Conservation (phyloP, 2,329 filamentous ascomycete species). For the Juglanconis juglandina region DNA sequence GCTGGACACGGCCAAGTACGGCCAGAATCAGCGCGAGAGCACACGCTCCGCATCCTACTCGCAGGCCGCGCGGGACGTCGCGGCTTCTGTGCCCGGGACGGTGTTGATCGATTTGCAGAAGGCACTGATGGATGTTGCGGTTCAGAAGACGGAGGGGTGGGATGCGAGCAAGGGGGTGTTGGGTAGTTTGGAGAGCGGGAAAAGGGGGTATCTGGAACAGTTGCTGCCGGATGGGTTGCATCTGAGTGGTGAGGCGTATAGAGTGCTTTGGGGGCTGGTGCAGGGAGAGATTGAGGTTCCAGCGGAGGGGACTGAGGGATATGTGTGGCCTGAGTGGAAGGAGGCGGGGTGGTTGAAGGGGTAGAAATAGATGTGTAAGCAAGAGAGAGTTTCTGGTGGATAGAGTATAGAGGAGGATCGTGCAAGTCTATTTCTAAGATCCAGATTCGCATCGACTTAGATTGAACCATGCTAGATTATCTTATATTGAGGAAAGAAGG, state of each 20-base stretch:
- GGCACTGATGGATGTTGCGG: slow-evolving; percentile 70
- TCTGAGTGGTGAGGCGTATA: slow-evolving; percentile 52
- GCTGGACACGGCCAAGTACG: slow-evolving; percentile 36
- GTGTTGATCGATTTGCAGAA: slow-evolving; percentile 77
- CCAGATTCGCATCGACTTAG: too few species aligned
- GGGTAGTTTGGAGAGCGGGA: slow-evolving; percentile 49
- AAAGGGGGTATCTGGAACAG: slow-evolving; percentile 47
- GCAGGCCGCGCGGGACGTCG: slow-evolving; percentile 61
- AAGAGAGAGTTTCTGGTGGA: neutral
- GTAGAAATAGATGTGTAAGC: neutral
- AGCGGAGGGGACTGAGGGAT: slow-evolving; percentile 32
- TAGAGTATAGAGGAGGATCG: too few species aligned
- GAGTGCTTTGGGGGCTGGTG: slow-evolving; percentile 48
- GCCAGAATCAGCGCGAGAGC: slow-evolving; percentile 35
- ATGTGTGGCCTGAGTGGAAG: slow-evolving; percentile 48
- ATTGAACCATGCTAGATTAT: too few species aligned
- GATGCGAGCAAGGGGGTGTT: slow-evolving; percentile 42
- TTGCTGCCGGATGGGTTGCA: slow-evolving; percentile 59
- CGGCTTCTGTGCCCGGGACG: slow-evolving; percentile 63
- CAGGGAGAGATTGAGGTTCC: slow-evolving; percentile 46
- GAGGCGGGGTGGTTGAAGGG: slow-evolving; percentile 25
- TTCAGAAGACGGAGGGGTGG: slow-evolving; percentile 53
- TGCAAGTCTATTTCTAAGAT: too few species aligned
- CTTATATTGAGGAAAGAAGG: neutral
- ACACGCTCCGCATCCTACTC: slow-evolving; percentile 55